These are phyloP conservation scores for Alternaria dauci DNA, from an alignment of 2,329 filamentous ascomycete species.

Conservation along the genomic window DNA sequence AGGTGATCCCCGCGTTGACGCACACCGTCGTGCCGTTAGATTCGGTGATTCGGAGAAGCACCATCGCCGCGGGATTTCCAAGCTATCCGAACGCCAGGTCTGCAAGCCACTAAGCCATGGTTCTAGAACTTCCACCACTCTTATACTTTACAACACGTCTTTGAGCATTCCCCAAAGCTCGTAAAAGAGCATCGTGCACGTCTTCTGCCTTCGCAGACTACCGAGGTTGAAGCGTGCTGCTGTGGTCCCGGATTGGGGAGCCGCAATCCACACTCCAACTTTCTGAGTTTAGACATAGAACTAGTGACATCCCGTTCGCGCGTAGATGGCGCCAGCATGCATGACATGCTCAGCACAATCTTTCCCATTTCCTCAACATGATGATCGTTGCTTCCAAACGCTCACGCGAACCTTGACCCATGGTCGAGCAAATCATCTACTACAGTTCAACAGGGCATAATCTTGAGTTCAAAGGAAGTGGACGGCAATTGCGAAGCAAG, in stretches of 20 bases:
- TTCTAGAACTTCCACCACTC: slow-evolving; percentile 5
- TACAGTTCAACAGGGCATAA: background rate
- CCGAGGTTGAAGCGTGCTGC: background rate
- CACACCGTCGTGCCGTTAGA: background rate
- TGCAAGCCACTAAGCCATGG: background rate
- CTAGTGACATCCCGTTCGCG: no score
- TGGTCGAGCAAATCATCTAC: background rate
- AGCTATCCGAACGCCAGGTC: slow-evolving; percentile 1
- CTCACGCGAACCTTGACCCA: background rate
- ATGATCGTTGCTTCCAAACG: background rate
- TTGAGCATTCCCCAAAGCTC: background rate
- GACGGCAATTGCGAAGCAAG: background rate
- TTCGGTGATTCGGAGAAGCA: background rate
- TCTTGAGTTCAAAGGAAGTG: background rate
- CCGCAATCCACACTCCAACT: background rate
- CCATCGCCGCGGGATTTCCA: background rate
- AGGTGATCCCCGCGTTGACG: background rate
- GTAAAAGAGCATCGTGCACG: background rate
- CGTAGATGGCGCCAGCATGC: no score
- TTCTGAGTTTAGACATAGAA: no score
- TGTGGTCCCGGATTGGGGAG: background rate
- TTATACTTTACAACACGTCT: background rate
- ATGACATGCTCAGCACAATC: no score
- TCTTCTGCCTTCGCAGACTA: background rate
- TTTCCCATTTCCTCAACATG: no score